These are phyloP conservation scores for Aspergillus sergii DNA, from an alignment of 2,329 filamentous ascomycete genomes.

Conservation along the genomic window DNA sequence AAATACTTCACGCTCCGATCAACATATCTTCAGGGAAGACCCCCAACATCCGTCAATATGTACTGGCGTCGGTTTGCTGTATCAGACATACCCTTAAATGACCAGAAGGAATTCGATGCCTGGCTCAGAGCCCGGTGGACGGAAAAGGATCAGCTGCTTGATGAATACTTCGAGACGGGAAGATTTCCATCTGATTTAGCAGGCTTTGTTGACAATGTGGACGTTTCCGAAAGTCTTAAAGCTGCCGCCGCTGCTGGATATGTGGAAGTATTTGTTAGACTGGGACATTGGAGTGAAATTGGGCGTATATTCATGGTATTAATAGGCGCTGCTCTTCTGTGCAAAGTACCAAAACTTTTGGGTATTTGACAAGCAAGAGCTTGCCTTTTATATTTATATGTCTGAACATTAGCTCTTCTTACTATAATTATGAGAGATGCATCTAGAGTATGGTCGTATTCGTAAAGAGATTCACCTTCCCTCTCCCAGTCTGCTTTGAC, in stretches of 20 bases:
- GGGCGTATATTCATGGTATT: constrained; percentile 48
- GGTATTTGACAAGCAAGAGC: constrained; percentile 18
- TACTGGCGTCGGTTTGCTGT: constrained; percentile 88
- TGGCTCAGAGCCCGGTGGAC: constrained; percentile 89
- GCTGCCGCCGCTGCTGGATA: constrained; percentile 40
- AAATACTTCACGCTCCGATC: constrained; percentile 84
- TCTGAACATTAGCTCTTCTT: neutral
- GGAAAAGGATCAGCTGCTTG: constrained; percentile 87
- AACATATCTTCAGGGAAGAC: constrained; percentile 84
- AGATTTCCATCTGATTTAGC: constrained; percentile 73
- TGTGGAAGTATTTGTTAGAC: constrained; percentile 46
- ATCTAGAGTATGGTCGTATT: neutral
- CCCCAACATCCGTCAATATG: constrained; percentile 94
- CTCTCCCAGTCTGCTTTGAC: neutral
- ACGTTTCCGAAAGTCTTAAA: constrained; percentile 35
- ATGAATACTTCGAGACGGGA: constrained; percentile 76
- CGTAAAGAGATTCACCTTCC: neutral
- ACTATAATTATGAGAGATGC: neutral
- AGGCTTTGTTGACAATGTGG: constrained; percentile 52
- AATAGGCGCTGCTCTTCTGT: constrained; percentile 36
- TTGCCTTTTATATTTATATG: neutral
- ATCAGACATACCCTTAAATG: constrained; percentile 76
- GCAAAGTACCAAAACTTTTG: constrained; percentile 30
- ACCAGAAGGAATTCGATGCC: constrained; percentile 71
- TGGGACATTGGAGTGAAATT: constrained; percentile 48